These are phyloP conservation scores for Pachyrhizus erosus DNA, from an alignment of 306 rosid species.

Conservation along the genomic window DNA sequence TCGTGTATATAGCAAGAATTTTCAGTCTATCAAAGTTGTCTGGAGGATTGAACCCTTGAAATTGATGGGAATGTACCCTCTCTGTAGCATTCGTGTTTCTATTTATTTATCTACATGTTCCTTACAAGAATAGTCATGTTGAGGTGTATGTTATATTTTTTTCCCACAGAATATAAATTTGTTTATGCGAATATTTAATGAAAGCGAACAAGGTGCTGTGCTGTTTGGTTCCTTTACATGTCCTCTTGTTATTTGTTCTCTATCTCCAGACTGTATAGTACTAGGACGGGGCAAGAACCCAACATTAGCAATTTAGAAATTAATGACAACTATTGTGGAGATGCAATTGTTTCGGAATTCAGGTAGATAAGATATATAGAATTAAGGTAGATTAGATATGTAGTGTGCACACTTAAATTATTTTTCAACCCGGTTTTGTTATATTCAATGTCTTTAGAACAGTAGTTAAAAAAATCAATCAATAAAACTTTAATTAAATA, in stretches of 20 bases:
- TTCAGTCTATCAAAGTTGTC: slow-evolving; percentile 35
- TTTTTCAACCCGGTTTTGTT: too few relatives aligned
- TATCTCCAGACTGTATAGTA: not conserved
- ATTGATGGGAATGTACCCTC: slow-evolving; percentile 6
- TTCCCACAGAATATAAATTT: slow-evolving; percentile 37
- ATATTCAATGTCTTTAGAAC: not conserved
- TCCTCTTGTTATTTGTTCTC: not conserved
- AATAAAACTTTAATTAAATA: not conserved
- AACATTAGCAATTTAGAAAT: not conserved
- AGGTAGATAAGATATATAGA: not conserved
- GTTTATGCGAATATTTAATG: slow-evolving; percentile 40
- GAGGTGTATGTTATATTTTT: slow-evolving; percentile 40
- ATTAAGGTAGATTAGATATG: not conserved
- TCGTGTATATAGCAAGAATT: slow-evolving; percentile 57
- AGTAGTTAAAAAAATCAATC: not conserved
- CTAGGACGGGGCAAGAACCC: not conserved
- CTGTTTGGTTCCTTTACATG: not conserved
- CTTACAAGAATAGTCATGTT: slow-evolving; percentile 23
- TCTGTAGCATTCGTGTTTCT: slow-evolving; percentile 38
- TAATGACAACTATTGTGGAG: not conserved
- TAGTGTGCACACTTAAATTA: not conserved
- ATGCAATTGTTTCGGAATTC: not conserved
- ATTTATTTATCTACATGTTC: slow-evolving; percentile 28
- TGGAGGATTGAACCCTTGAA: slow-evolving; percentile 33
- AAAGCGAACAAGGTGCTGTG: slow-evolving; percentile 20